Evolutionary conservation across 1,284 basidiomycete species (phyloP).

Genomic region (Ustilago trichophora): DNA sequence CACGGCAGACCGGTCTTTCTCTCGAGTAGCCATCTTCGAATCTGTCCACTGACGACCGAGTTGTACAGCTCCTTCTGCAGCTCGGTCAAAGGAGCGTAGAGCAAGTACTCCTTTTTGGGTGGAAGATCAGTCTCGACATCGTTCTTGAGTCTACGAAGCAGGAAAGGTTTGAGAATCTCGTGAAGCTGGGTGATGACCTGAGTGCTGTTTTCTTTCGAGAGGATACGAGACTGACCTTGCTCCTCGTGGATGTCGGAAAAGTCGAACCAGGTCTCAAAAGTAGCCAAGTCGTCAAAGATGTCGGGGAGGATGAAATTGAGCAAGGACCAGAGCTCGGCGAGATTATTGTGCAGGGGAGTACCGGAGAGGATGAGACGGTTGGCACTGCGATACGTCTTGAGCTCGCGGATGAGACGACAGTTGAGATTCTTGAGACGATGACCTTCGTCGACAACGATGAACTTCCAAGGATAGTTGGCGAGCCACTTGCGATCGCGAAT

Average conservation of each 20-base stretch:
- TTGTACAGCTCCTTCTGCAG: slow-evolving; percentile 86
- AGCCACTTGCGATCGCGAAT: slow-evolving; percentile 70
- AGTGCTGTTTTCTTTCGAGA: slow-evolving; percentile 72
- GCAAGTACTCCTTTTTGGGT: slow-evolving; percentile 72
- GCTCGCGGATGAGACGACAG: slow-evolving; percentile 86
- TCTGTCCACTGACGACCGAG: slow-evolving; percentile 66
- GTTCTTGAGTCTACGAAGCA: slow-evolving; percentile 59
- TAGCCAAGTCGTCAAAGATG: slow-evolving; percentile 87
- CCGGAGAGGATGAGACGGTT: slow-evolving; percentile 92
- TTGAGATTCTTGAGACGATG: slow-evolving; percentile 93
- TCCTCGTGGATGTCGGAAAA: slow-evolving; percentile 52
- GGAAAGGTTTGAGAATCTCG: slow-evolving; percentile 63
- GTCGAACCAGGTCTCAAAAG: slow-evolving; percentile 83
- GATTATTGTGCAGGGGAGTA: slow-evolving; percentile 94
- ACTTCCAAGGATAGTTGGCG: slow-evolving; percentile 71
- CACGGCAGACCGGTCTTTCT: slow-evolving; percentile 54
- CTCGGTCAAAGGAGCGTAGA: slow-evolving; percentile 86
- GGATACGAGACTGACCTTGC: slow-evolving; percentile 29
- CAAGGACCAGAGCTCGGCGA: slow-evolving; percentile 91
- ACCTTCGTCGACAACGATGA: slow-evolving; percentile 94
- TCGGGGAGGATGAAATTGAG: slow-evolving; percentile 77
- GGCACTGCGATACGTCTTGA: slow-evolving; percentile 85
- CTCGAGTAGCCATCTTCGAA: slow-evolving; percentile 59
- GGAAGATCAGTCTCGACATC: slow-evolving; percentile 62
- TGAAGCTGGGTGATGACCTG: slow-evolving; percentile 67